Evolutionary conservation across 106 monocot species (phyloP), one percentile per base, ranked within the genome.

Genomic region (Dendrobium officinale): DNA sequence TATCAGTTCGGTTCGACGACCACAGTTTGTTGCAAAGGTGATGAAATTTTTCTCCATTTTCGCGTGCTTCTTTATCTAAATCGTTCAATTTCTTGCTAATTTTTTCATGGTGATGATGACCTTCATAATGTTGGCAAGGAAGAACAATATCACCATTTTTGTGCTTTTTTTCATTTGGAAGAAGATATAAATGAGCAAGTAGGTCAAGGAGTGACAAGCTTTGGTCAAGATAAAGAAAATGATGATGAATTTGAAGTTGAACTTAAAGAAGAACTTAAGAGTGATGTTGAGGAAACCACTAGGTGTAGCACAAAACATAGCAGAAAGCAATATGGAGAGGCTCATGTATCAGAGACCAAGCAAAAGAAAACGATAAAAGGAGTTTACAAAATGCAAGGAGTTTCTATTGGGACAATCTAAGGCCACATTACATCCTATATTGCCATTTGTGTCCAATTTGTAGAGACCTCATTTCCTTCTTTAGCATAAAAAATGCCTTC

Each of bases 151-250:
- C 86, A 81, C 58, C 92, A 89, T 83, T 98, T 98, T 89, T 90
- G 94, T 83, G 81, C 97, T 19, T 86, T 88, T 81, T 92, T 98
- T 78, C 74, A 92, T 22, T 31, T 80, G 43, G 90, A 77, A 72
- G 90, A 73, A 70, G 75, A 33, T 27, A 79, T 72, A 72, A 73
- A 70, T 54, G 83, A 16, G 77, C 81, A 82, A 64, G 54, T 42
- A 24, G 83, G 77, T 19, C 78, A 86, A 42, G 87, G 55, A 22
- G 79, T 87, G 72, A 86, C 79, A 43, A 85, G 73, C 74, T 66
- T 84, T n/a, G 96, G 94, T 80, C 94, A 96, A 86, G 96, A 97
- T 83, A 93, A 96, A 84, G 93, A 93, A 10, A 94, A 92, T 81
- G 97, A 98, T 88, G 89, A 87, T 5, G 97, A 98, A 58, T 98